Evolutionary conservation across 805 yeast species (phyloP).

Genomic region (Starmerella cellae): DNA sequence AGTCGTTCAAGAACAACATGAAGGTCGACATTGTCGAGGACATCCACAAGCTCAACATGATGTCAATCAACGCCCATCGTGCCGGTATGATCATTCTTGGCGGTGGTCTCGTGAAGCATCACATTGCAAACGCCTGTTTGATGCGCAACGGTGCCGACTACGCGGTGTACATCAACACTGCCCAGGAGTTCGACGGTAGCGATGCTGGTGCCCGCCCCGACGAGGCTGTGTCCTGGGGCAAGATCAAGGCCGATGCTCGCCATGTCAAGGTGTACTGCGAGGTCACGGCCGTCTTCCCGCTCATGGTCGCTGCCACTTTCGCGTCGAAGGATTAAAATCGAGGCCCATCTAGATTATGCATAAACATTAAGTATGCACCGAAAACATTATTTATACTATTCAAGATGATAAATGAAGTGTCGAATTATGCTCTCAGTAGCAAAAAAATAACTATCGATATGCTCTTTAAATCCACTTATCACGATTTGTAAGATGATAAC

Average conservation of each 20-base stretch:
- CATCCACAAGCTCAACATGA: constrained; percentile 76
- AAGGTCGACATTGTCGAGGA: constrained; percentile 89
- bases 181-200: constrained; percentile 96
- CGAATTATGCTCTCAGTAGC: too few relatives aligned
- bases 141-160: constrained; percentile 99
- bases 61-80: constrained; percentile 85
- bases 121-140: constrained; percentile 91
- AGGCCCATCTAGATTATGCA: neutral
- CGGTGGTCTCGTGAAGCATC: constrained; percentile 94
- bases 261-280: constrained; percentile 90
- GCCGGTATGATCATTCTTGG: constrained; percentile 97
- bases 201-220: constrained; percentile 99
- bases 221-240: constrained; percentile 98
- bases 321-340: neutral
- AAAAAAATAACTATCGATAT: too few relatives aligned
- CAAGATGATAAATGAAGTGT: too few relatives aligned
- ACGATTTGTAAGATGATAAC: too few relatives aligned
- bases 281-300: constrained; percentile 86
- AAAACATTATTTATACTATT: neutral
- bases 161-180: constrained; percentile 94
- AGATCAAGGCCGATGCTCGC: constrained; percentile 87
- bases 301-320: constrained; percentile 90
- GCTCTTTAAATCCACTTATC: too few relatives aligned
- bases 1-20: constrained; percentile 82
- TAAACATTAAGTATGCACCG: constrained; percentile 30